These are phyloP conservation scores for Cutaneotrichosporon sp. DNA, from an alignment of 1,284 basidiomycete genomes.

Conservation along the genomic window DNA sequence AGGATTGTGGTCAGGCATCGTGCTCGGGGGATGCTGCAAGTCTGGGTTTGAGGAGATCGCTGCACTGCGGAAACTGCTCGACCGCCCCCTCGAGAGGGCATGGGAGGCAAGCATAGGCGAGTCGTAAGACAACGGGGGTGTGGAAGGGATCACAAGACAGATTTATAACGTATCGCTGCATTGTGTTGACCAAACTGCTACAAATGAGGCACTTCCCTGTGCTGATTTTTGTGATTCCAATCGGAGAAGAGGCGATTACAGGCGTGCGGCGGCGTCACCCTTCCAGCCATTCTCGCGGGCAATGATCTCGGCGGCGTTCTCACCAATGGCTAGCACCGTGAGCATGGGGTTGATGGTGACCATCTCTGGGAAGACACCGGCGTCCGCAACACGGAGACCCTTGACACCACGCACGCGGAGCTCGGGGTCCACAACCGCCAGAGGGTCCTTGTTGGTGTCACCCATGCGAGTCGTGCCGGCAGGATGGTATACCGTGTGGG, in stretches of 20 bases:
- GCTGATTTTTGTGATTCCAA: no score
- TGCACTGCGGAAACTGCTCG: conserved; percentile 24
- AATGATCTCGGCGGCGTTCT: conserved; percentile 17
- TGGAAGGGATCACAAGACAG: no score
- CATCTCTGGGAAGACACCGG: conserved; percentile 22
- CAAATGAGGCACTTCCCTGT: no score
- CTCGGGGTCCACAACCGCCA: conserved; percentile 13
- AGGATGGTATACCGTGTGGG: conserved; percentile 23
- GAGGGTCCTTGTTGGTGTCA: background rate
- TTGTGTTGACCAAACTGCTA: no score
- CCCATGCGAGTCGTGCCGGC: conserved; percentile 21
- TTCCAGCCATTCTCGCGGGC: conserved; percentile 15
- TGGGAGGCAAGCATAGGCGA: background rate
- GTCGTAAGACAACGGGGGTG: no score
- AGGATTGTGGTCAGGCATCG: conserved; percentile 54
- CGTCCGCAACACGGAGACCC: conserved; percentile 19
- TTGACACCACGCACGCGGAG: conserved; percentile 18
- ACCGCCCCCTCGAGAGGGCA: background rate
- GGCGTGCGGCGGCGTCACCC: conserved; percentile 13
- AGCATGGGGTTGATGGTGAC: conserved; percentile 21
- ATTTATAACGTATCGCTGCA: no score
- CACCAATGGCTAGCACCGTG: conserved; percentile 18
- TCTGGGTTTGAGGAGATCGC: conserved; percentile 57
- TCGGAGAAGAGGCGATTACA: no score
- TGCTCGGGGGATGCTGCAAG: conserved; percentile 71